Base-by-base conservation (phyloP, 257 asterid genomes). In the Haberlea rhodopensis region DNA sequence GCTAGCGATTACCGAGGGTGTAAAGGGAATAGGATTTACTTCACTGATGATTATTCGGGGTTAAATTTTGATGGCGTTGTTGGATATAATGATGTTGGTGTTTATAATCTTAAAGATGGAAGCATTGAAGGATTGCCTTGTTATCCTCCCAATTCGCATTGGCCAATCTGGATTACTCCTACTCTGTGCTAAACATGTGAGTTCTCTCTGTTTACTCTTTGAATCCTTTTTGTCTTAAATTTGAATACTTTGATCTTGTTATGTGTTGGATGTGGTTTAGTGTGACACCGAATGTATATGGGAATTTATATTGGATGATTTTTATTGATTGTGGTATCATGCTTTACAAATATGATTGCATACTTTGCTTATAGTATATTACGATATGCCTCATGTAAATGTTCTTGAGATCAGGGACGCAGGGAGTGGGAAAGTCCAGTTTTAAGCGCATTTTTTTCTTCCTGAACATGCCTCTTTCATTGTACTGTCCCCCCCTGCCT, bases 121-220 rank as follows among this genome's bases (percentile, higher is more conserved):
- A 77, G 67, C 40, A 67, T 40, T 51, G 82, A 77, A 51, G 66
- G 60, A 1, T 72, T 86, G 64, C 83, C 90, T 3, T 80, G 83
- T 65, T 80, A 78, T 79, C 78, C 89, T 58, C 82, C 66, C 21
- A 79, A 68, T 46, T 79, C 85, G 4, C 82, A 81, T 48, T 71
- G 78, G 70, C 95, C 98, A 19, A 71, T 88, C 69, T 91, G 98
- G 98, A 73, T 88, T 31, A 76, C 87, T 58, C 96, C 96, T 6
- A 82, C 46, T 40, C 76, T 88, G 31, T 79, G 82, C 79, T 80
- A 63, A 75, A 16, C 69, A 65, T 53, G 85, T 80, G 69, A 71
- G 82, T 58, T 65, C 61, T 0, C 10, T 23, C n/a, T n/a, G n/a
- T n/a, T n/a, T n/a, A n/a, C n/a, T n/a, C n/a, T n/a, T n/a, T n/a